These are phyloP conservation scores for Moringa oleifera DNA, from an alignment of 345 rosid genomes.

Conservation along the genomic window DNA sequence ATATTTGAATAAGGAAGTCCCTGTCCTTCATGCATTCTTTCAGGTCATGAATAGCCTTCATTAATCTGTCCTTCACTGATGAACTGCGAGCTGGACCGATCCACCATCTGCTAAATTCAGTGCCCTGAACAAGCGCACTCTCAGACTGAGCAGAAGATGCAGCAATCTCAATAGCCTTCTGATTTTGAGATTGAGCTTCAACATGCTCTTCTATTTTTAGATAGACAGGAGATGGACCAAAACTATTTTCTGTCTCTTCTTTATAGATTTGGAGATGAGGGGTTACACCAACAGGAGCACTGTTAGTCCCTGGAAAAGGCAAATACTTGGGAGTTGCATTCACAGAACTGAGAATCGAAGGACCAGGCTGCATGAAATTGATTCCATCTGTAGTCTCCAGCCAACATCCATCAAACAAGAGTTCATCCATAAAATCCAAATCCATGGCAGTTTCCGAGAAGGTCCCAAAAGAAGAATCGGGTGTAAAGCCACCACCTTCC, in stretches of 20 bases:
- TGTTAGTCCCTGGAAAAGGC: slow-evolving; percentile 19
- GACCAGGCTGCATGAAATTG: slow-evolving; percentile 29
- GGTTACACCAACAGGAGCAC: slow-evolving; percentile 20
- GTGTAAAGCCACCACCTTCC: slow-evolving; percentile 48
- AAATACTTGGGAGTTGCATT: slow-evolving; percentile 22
- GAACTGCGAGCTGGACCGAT: slow-evolving; percentile 49
- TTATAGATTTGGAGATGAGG: slow-evolving; percentile 25
- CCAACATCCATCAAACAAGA: slow-evolving; percentile 81
- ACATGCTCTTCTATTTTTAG: slow-evolving; percentile 22
- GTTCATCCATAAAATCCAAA: slow-evolving; percentile 85
- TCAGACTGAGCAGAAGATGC: slow-evolving; percentile 29
- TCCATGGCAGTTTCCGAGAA: slow-evolving; percentile 59
- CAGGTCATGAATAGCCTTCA: slow-evolving; percentile 45
- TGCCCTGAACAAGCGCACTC: slow-evolving; percentile 30
- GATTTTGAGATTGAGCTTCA: slow-evolving; percentile 20
- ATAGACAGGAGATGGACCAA: slow-evolving; percentile 20
- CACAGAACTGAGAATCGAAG: slow-evolving; percentile 24
- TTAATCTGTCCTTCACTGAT: slow-evolving; percentile 52
- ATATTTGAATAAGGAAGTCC: slow-evolving; percentile 71
- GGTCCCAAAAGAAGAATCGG: slow-evolving; percentile 37
- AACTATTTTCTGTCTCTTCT: slow-evolving; percentile 23
- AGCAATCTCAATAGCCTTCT: slow-evolving; percentile 15
- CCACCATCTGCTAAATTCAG: slow-evolving; percentile 58
- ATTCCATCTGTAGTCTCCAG: slow-evolving; percentile 52
- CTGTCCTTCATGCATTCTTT: slow-evolving; percentile 45